These are phyloP conservation scores for Castanea sativa DNA, from an alignment of 306 rosid genomes.

Conservation along the genomic window DNA sequence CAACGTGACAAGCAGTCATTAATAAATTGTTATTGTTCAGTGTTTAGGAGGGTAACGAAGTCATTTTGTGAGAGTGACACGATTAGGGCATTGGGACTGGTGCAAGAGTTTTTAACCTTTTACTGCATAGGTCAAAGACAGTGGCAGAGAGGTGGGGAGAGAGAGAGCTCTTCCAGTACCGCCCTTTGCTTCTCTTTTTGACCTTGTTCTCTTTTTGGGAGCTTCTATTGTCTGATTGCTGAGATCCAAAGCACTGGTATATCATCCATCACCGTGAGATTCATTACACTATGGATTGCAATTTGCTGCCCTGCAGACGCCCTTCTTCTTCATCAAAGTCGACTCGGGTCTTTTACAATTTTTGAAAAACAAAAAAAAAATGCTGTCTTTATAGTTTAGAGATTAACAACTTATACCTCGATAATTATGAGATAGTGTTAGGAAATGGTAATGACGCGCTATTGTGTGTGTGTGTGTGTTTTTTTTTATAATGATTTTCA, in stretches of 20 bases:
- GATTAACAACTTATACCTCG: too few species aligned
- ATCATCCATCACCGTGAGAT: too few species aligned
- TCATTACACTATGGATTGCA: too few species aligned
- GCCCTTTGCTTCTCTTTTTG: background rate
- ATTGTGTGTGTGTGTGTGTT: too few species aligned
- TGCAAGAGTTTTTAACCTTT: background rate
- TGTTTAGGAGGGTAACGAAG: slow-evolving; percentile 6
- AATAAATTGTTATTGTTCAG: background rate
- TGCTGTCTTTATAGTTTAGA: too few species aligned
- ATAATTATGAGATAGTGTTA: too few species aligned
- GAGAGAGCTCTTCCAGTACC: background rate
- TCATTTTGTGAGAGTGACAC: background rate
- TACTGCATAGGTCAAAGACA: slow-evolving; percentile 30
- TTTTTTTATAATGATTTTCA: too few species aligned
- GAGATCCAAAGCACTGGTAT: slow-evolving; percentile 26
- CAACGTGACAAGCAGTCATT: background rate
- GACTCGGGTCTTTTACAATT: too few species aligned
- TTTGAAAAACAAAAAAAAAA: too few species aligned
- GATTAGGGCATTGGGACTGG: slow-evolving; percentile 9
- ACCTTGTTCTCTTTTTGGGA: slow-evolving; percentile 24
- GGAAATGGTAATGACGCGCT: too few species aligned
- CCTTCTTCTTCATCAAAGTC: too few species aligned
- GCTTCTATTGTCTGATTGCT: slow-evolving; percentile 25
- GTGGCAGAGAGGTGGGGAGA: slow-evolving; percentile 3
- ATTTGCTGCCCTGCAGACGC: too few species aligned